A percentile compares a stretch with the other conserved stretches of the same genome.
Conservation (phyloP, 2,329 filamentous ascomycete genomes). For the Alternaria burnsii region DNA sequence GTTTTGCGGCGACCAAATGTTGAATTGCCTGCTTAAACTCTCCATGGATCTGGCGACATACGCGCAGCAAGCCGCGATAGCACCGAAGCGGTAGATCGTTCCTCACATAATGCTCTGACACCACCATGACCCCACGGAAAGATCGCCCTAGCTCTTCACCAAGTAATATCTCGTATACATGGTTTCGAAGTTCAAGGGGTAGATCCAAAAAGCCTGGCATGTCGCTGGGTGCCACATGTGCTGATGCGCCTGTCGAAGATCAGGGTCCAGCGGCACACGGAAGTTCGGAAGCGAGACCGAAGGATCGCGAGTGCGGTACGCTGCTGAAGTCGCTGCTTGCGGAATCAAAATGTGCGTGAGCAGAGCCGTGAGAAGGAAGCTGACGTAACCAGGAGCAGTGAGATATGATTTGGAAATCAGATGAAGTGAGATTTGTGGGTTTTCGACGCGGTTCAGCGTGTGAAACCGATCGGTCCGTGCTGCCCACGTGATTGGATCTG, state of each 20-base stretch:
- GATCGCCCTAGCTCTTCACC: slow-evolving; percentile 30
- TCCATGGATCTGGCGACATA: slow-evolving; percentile 32
- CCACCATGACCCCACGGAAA: slow-evolving; percentile 41
- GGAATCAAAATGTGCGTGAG: slow-evolving; percentile 1
- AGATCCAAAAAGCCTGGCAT: slow-evolving; percentile 45
- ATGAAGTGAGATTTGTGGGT: slow-evolving; percentile 6
- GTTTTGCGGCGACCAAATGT: slow-evolving; percentile 36
- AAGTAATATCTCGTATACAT: slow-evolving; percentile 41
- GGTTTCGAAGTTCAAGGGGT: slow-evolving; percentile 39
- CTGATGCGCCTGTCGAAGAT: slow-evolving; percentile 14
- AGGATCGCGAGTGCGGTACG: background rate
- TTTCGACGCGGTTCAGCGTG: slow-evolving; percentile 7
- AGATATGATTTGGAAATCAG: background rate
- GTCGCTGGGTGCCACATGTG: slow-evolving; percentile 14
- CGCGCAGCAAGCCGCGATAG: slow-evolving; percentile 38
- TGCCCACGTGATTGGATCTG: slow-evolving; percentile 16
- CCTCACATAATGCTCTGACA: slow-evolving; percentile 39
- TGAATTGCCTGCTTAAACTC: slow-evolving; percentile 42
- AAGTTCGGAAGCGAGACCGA: slow-evolving; percentile 22
- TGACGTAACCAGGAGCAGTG: background rate
- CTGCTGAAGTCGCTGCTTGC: slow-evolving; percentile 3
- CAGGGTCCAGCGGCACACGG: slow-evolving; percentile 17
- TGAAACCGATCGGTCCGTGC: slow-evolving; percentile 21
- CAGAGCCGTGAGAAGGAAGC: background rate
- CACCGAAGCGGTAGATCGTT: slow-evolving; percentile 38